These are phyloP conservation scores for Fusarium illudens DNA, from an alignment of 2,329 filamentous ascomycete genomes.

Conservation along the genomic window DNA sequence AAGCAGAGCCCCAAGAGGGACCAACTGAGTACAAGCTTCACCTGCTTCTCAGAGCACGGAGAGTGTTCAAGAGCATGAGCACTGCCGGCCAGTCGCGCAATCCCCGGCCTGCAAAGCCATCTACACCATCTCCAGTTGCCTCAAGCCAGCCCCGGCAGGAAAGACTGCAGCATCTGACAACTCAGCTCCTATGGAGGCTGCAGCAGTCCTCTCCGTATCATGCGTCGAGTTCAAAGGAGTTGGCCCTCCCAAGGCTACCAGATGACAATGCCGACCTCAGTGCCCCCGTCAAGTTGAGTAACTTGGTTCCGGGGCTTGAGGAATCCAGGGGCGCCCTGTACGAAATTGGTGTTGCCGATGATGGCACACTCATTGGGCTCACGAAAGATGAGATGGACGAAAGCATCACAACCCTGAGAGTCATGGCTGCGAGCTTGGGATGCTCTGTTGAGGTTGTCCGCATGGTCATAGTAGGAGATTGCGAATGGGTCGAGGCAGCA, in stretches of 20 bases:
- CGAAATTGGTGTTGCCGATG: slow-evolving; percentile 95
- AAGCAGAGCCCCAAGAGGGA: slow-evolving; percentile 91
- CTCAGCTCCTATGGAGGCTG: slow-evolving; percentile 91
- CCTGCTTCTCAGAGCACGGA: slow-evolving; percentile 79
- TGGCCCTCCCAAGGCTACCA: slow-evolving; percentile 79
- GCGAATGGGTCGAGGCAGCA: slow-evolving; percentile 71
- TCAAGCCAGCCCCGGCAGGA: slow-evolving; percentile 79
- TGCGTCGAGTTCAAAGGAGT: slow-evolving; percentile 77
- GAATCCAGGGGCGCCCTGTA: slow-evolving; percentile 94
- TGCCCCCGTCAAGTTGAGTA: slow-evolving; percentile 58
- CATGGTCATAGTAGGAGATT: slow-evolving; percentile 84
- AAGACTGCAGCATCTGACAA: slow-evolving; percentile 89
- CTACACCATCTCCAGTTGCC: slow-evolving; percentile 48
- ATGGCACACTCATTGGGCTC: slow-evolving; percentile 88
- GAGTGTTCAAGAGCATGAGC: slow-evolving; percentile 76
- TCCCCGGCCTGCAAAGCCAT: slow-evolving; percentile 22
- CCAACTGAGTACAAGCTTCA: slow-evolving; percentile 98
- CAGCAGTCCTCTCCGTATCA: slow-evolving; percentile 96
- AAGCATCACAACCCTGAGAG: slow-evolving; percentile 81
- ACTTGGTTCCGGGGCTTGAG: slow-evolving; percentile 81
- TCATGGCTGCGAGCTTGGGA: slow-evolving; percentile 93
- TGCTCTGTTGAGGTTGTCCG: slow-evolving; percentile 84
- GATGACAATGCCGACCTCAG: slow-evolving; percentile 63
- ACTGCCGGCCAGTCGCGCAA: slow-evolving; percentile 54
- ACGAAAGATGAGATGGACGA: slow-evolving; percentile 92